A percentile compares a stretch with the other conserved stretches of the same genome.
These are phyloP conservation scores for Candida chauliodis DNA, from an alignment of 805 yeast species.

Conservation along the genomic window DNA sequence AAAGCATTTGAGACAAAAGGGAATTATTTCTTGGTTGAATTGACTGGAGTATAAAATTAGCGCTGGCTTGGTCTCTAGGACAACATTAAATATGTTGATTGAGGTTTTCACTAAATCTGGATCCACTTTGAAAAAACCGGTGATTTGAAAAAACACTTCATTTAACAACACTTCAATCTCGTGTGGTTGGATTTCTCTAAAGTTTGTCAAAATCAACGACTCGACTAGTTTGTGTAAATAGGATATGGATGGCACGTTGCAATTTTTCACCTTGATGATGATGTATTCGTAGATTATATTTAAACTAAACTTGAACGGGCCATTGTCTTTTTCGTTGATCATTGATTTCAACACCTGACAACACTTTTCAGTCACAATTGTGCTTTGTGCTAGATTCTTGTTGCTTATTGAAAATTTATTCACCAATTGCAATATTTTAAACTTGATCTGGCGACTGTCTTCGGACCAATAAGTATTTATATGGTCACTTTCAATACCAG, in stretches of 20 bases:
- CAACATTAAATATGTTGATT: slow-evolving; percentile 47
- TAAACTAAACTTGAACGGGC: slow-evolving; percentile 59
- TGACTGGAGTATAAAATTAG: slow-evolving; percentile 34
- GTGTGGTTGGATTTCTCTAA: slow-evolving; percentile 25
- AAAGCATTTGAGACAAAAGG: slow-evolving; percentile 37
- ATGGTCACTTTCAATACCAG: slow-evolving; percentile 28
- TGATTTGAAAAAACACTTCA: slow-evolving; percentile 33
- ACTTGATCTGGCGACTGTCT: slow-evolving; percentile 47
- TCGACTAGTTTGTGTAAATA: slow-evolving; percentile 44
- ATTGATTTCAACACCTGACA: slow-evolving; percentile 64
- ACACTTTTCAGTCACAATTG: slow-evolving; percentile 58
- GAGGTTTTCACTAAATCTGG: slow-evolving; percentile 57
- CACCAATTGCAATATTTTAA: slow-evolving; percentile 38
- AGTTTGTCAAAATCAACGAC: slow-evolving; percentile 37
- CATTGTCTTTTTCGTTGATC: slow-evolving; percentile 55
- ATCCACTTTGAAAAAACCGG: slow-evolving; percentile 42
- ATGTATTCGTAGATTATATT: slow-evolving; percentile 38
- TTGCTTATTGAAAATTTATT: slow-evolving; percentile 39
- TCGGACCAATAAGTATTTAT: slow-evolving; percentile 41
- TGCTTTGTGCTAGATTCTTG: slow-evolving; percentile 35
- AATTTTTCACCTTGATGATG: slow-evolving; percentile 25
- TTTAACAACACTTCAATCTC: slow-evolving; percentile 35
- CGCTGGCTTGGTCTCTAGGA: slow-evolving; percentile 48
- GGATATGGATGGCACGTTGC: slow-evolving; percentile 36
- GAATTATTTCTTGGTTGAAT: slow-evolving; percentile 20